Evolutionary conservation across 2,329 filamentous ascomycete species (phyloP).

Genomic region (Fusarium chaquense): DNA sequence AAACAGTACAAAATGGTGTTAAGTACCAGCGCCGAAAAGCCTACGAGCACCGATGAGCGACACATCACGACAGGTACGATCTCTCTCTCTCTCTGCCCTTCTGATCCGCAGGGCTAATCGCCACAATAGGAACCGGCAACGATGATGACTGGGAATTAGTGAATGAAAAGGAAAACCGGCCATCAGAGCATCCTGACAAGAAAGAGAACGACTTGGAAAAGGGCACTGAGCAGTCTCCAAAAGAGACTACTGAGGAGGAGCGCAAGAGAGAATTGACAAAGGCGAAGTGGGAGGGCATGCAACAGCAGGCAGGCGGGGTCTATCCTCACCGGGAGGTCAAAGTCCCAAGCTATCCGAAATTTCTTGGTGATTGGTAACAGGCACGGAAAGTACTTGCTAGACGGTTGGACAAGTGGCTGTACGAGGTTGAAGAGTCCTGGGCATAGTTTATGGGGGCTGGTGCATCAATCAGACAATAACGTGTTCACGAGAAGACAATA

Average conservation of each 20-base stretch:
- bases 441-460: too few species aligned
- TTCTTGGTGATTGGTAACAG: slow-evolving; percentile 7
- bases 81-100: not conserved
- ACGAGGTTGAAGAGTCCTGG: not conserved
- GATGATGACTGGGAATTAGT: slow-evolving; percentile 31
- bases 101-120: not conserved
- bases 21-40: not conserved
- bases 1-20: not conserved
- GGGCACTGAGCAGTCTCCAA: rapidly evolving
- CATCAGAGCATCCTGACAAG: rapidly evolving
- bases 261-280: not conserved
- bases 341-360: slow-evolving; percentile 5
- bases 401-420: not conserved
- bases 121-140: not conserved
- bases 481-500: not conserved
- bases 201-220: not conserved
- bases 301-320: not conserved
- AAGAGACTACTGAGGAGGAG: not conserved
- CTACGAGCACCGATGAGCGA: not conserved
- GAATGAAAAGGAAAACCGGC: not conserved
- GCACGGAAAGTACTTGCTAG: rapidly evolving
- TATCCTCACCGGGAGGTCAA: slow-evolving; percentile 1
- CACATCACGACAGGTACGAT: not conserved
- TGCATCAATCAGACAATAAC: not conserved
- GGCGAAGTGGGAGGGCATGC: not conserved